phyloP scores from a whole-genome alignment of 306 rosid species.

The Echinosophora koreensis region DNA sequence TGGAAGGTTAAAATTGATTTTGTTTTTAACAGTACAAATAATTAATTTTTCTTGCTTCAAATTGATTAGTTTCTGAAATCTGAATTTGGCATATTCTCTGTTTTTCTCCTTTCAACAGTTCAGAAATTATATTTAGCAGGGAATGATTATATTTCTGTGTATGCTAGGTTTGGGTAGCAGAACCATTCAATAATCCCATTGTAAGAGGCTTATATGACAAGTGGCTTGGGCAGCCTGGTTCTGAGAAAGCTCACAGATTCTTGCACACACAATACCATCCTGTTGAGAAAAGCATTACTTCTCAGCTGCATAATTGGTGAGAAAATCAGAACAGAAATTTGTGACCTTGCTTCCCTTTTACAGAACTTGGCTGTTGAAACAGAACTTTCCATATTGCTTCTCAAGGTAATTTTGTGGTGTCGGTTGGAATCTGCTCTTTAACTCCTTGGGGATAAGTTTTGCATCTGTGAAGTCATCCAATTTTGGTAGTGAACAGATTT shows the following conservation, averaged over 20 bases:
- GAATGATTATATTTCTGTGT: constrained; percentile 20
- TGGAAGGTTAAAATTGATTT: constrained; percentile 11
- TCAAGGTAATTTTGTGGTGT: constrained; percentile 34
- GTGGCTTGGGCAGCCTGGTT: constrained; percentile 91
- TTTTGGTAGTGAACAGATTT: constrained; percentile 55
- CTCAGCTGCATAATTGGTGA: constrained; percentile 94
- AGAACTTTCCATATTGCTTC: constrained; percentile 13
- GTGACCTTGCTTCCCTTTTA: constrained; percentile 26
- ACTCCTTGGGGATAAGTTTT: constrained; percentile 45
- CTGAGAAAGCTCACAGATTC: constrained; percentile 84
- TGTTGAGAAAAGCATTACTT: constrained; percentile 83
- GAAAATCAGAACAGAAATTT: constrained; percentile 23
- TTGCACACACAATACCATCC: constrained; percentile 86
- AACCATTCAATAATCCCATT: constrained; percentile 72
- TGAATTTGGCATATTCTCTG: background rate
- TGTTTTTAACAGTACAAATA: background rate
- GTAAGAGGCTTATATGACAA: constrained; percentile 70
- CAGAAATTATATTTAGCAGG: constrained; percentile 20
- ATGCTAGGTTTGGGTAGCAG: constrained; percentile 66
- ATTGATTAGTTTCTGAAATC: background rate
- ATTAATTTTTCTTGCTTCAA: background rate
- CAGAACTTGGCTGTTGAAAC: constrained; percentile 17
- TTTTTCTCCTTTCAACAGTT: constrained; percentile 7
- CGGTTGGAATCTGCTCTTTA: constrained; percentile 29
- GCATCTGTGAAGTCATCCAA: constrained; percentile 58